Percentiles rank a stretch among this genome's conserved stretches.
phyloP scores from a whole-genome alignment of 371 early-diverging fungal genomes.

The Apophysomyces ossiformis region DNA sequence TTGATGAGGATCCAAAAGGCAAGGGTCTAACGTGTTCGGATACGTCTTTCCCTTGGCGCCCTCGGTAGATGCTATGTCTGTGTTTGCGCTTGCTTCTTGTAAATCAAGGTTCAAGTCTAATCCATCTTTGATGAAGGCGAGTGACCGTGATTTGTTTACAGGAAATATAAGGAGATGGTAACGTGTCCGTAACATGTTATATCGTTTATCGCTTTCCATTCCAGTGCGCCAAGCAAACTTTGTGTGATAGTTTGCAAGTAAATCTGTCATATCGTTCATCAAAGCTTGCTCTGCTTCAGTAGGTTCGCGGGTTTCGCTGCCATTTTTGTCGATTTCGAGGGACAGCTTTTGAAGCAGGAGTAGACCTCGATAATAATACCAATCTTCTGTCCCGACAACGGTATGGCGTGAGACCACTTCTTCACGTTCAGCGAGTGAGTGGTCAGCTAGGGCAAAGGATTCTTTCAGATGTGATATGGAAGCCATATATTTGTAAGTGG shows the following conservation, averaged over 20 bases:
- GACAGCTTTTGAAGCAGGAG: slow-evolving; percentile 39
- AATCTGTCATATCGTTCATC: slow-evolving; percentile 20
- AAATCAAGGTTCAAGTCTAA: slow-evolving; percentile 13
- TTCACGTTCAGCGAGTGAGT: slow-evolving; percentile 17
- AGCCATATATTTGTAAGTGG: slow-evolving; percentile 7
- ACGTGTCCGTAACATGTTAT: slow-evolving; percentile 31
- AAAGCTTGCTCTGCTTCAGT: slow-evolving; percentile 26
- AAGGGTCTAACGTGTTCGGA: neutral
- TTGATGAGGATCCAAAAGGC: slow-evolving; percentile 5
- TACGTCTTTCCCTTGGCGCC: neutral
- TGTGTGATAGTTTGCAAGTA: slow-evolving; percentile 13
- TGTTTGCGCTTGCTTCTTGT: neutral
- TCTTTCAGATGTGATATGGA: slow-evolving; percentile 22
- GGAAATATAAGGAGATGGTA: slow-evolving; percentile 41
- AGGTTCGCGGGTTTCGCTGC: slow-evolving; percentile 23
- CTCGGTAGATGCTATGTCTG: neutral
- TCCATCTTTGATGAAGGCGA: slow-evolving; percentile 28
- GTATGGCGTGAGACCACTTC: slow-evolving; percentile 22
- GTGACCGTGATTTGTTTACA: slow-evolving; percentile 23
- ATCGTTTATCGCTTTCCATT: neutral
- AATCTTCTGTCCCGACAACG: slow-evolving; percentile 34
- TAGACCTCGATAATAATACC: slow-evolving; percentile 41
- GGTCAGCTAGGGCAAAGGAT: slow-evolving; percentile 19
- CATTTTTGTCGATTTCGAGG: slow-evolving; percentile 17
- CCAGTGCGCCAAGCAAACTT: neutral